Percentiles rank a stretch among this genome's conserved stretches.
These are phyloP conservation scores for Chenopodium suecicum DNA, from an alignment of 148 eudicot species.

Conservation along the genomic window DNA sequence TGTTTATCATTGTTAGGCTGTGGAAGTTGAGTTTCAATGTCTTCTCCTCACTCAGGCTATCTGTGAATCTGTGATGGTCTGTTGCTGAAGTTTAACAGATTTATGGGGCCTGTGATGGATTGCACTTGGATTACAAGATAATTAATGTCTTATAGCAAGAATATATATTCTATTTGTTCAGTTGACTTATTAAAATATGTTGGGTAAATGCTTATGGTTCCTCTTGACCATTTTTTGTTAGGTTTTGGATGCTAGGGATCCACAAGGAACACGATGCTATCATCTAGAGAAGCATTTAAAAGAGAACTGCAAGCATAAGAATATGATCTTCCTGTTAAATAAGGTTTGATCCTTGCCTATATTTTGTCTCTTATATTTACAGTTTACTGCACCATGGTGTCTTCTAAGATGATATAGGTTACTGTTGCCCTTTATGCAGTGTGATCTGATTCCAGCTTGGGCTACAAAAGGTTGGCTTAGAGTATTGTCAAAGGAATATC, in stretches of 20 bases:
- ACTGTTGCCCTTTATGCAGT: conserved; percentile 42
- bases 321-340: conserved; percentile 79
- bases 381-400: neutral
- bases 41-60: neutral
- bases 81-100: neutral
- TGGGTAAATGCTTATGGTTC: neutral
- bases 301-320: conserved; percentile 81
- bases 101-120: neutral
- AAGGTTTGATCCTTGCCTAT: conserved; percentile 44
- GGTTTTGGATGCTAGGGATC: conserved; percentile 98
- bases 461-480: conserved; percentile 97
- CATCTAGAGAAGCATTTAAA: conserved; percentile 90
- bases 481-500: conserved; percentile 72
- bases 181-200: neutral
- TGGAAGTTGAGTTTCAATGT: too few species aligned
- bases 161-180: too few species aligned
- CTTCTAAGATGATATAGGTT: conserved; percentile 1
- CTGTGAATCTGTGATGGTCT: neutral
- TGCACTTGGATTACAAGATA: neutral
- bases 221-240: conserved; percentile 13
- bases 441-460: conserved; percentile 97
- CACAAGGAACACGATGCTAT: conserved; percentile 93
- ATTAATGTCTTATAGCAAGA: neutral
- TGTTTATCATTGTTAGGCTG: neutral
- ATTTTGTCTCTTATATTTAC: neutral